These are phyloP conservation scores for Trypanosoma melophagium DNA, from an alignment of 208 protist genomes.

Conservation along the genomic window DNA sequence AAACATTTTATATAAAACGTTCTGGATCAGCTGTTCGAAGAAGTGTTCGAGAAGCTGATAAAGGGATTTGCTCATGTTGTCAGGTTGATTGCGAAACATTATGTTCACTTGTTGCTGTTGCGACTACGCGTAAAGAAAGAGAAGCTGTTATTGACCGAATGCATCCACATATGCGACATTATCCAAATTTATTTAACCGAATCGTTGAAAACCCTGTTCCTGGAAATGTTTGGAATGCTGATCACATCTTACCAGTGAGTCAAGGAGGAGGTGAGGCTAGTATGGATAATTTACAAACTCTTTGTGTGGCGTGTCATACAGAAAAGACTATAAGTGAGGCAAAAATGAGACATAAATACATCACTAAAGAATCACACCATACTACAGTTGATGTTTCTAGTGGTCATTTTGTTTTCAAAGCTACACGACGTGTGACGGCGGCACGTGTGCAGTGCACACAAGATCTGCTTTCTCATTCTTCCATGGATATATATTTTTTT, in stretches of 20 bases:
- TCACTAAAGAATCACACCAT: not conserved
- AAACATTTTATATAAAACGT: conserved; percentile 59
- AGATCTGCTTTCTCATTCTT: not conserved
- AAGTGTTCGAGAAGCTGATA: conserved; percentile 49
- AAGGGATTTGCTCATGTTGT: conserved; percentile 63
- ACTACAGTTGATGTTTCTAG: conserved; percentile 24
- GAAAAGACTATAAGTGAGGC: conserved; percentile 51
- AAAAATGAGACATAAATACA: conserved; percentile 1
- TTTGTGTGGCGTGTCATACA: conserved; percentile 79
- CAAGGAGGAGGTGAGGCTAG: conserved; percentile 60
- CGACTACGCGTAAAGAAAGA: conserved; percentile 19
- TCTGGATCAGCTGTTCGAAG: conserved; percentile 58
- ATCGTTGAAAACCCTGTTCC: conserved; percentile 53
- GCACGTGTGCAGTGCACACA: not conserved
- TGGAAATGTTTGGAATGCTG: conserved; percentile 81
- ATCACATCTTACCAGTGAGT: conserved; percentile 73
- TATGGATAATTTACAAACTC: conserved; percentile 77
- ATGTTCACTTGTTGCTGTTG: conserved; percentile 29
- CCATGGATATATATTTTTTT: not conserved
- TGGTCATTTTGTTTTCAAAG: conserved; percentile 12
- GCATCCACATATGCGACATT: conserved; percentile 64
- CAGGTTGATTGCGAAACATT: conserved; percentile 70
- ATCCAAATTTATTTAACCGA: conserved; percentile 46
- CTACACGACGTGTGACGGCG: conserved; percentile 16
- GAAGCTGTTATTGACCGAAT: conserved; percentile 33